Evolutionary conservation across 2,329 filamentous ascomycete species (phyloP), one percentile per base, ranked within the genome.

Genomic region (Neocucurbitaria cava): DNA sequence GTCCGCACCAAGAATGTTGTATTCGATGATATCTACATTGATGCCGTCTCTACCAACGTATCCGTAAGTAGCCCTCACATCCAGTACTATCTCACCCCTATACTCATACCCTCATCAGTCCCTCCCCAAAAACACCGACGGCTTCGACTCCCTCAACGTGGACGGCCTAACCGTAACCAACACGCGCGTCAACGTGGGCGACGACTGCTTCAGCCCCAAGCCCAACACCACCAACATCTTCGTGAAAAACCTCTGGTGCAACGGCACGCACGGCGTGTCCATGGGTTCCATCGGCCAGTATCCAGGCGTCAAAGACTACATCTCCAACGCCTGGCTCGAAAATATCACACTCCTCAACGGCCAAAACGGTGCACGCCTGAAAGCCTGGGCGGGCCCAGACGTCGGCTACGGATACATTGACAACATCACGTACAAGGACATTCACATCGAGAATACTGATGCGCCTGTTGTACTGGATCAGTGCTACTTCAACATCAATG

Each of bases 391-490:
- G 0, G 85, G 85, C 0, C 73, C 78, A 1, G 73, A 81, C 40
- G 81, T 82, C 0, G 85, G 85, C 2, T 86, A 85, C 54, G 85
- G 85, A 8, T 86, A 82, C 49, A 83, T 87, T 58, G 79, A 83
- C 61, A 88, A 87, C 65, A 78, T 87, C 43, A 87, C 85, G 1
- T 88, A 86, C 72, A 79, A 84, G 69, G 84, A 87, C 71, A 82
- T 87, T 61, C 82, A 80, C 71, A 79, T 85, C 36, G 83, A 82
- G 18, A 84, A 85, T 58, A 85, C 83, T 18, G 85, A 87, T 59
- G 79, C 81, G 56, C 79, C 83, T 0, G 78, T 86, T 20, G 83
- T 85, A 31, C 74, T 88, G 7, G 85, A 87, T 63, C 84, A 85
- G 24, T 87, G 85, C 72, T 87, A 87, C 71, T 87, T 87, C 70